Conservation (phyloP, 352 stramenopile genomes). For the Globisporangium barbulae region DNA sequence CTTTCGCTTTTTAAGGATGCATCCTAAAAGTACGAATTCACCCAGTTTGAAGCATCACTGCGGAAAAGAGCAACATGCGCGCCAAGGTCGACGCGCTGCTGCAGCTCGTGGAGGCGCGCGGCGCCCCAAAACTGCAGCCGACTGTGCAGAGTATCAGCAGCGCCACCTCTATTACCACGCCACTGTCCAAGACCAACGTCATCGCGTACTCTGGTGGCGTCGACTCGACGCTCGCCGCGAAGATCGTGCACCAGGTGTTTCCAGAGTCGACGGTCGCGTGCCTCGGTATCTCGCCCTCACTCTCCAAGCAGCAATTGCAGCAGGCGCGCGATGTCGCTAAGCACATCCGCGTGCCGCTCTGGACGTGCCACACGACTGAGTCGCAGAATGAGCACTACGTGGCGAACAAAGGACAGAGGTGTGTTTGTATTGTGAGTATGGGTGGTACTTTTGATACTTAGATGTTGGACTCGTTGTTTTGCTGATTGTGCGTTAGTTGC, state of each 20-base stretch:
- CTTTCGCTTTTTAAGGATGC: too few species aligned
- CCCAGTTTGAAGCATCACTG: too few species aligned
- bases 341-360: constrained; percentile 88
- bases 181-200: constrained; percentile 48
- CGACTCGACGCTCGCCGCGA: constrained; percentile 93
- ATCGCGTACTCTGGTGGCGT: constrained; percentile 94
- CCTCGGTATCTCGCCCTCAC: constrained; percentile 90
- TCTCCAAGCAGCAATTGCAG: constrained; percentile 85
- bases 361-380: constrained; percentile 87
- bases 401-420: constrained; percentile 90
- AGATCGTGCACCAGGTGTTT: constrained; percentile 88
- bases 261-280: constrained; percentile 78
- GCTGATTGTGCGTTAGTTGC: constrained; percentile 54
- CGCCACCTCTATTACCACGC: too few species aligned
- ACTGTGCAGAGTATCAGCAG: neutral
- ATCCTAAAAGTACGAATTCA: too few species aligned
- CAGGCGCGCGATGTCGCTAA: constrained; percentile 84
- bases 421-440: neutral
- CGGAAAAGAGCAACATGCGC: constrained; percentile 1
- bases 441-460: neutral
- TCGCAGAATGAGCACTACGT: constrained; percentile 87
- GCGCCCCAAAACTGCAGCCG: constrained; percentile 6
- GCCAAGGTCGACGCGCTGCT: constrained; percentile 36
- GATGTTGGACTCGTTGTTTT: neutral
- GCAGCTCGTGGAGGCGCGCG: constrained; percentile 31